Evolutionary conservation across 2,329 filamentous ascomycete genomes (phyloP).

Genomic region (Penicillium expansum): DNA sequence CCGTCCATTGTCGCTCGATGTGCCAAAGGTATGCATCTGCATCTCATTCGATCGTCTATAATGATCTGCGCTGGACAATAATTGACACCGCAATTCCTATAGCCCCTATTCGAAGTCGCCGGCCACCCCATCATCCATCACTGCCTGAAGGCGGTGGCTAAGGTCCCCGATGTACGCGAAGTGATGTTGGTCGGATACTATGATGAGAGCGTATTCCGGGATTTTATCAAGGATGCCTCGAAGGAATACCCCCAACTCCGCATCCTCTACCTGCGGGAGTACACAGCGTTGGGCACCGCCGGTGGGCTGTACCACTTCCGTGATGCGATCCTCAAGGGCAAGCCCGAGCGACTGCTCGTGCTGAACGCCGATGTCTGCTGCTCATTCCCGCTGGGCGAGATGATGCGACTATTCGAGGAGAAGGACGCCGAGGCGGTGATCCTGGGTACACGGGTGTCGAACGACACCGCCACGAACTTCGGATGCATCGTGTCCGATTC

Average conservation of each 20-base stretch:
- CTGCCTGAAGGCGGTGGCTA: constrained; percentile 86
- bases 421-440: constrained; percentile 97
- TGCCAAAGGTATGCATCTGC: constrained; percentile 71
- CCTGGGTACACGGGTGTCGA: constrained; percentile 83
- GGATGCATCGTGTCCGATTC: constrained; percentile 95
- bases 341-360: constrained; percentile 92
- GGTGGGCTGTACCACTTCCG: constrained; percentile 98
- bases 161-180: constrained; percentile 88
- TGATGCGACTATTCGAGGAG: constrained; percentile 91
- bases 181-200: constrained; percentile 99
- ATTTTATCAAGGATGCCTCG: constrained; percentile 91
- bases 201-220: constrained; percentile 92
- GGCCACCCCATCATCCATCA: constrained; percentile 98
- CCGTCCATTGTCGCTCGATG: constrained; percentile 88
- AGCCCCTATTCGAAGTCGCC: constrained; percentile 97
- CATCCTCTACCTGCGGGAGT: constrained; percentile 96
- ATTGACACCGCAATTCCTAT: constrained; percentile 8
- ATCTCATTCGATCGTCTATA: background rate
- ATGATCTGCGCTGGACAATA: background rate
- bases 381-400: constrained; percentile 92
- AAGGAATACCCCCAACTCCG: constrained; percentile 82
- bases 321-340: constrained; percentile 94
- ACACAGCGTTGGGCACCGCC: constrained; percentile 91
- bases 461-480: constrained; percentile 92
- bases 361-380: constrained; percentile 98